phyloP scores from a whole-genome alignment of 2,329 filamentous ascomycete species.

The Fusarium nelsonii region DNA sequence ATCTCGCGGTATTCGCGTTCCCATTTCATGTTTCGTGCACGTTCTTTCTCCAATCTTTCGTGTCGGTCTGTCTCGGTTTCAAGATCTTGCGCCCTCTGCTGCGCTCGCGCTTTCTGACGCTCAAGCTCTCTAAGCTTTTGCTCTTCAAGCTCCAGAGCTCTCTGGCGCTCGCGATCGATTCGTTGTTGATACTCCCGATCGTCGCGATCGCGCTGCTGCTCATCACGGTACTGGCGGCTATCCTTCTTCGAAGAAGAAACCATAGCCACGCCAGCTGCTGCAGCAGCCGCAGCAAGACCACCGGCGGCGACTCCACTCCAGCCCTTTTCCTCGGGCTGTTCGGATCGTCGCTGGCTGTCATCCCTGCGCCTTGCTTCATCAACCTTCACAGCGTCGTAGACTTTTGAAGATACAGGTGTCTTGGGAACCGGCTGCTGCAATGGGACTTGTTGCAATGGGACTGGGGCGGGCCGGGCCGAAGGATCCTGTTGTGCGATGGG shows the following conservation, averaged over 20 bases:
- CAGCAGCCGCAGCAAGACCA: slow-evolving; percentile 63
- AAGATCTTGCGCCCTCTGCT: slow-evolving; percentile 15
- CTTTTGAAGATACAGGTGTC: slow-evolving; percentile 75
- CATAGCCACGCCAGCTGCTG: slow-evolving; percentile 58
- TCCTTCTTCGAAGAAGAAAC: slow-evolving; percentile 46
- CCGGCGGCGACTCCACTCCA: slow-evolving; percentile 61
- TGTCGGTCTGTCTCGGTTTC: slow-evolving; percentile 36
- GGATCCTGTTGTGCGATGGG: slow-evolving; percentile 58
- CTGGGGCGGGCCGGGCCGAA: slow-evolving; percentile 65
- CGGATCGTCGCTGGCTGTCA: slow-evolving; percentile 51
- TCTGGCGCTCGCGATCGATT: slow-evolving; percentile 40
- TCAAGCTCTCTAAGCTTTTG: slow-evolving; percentile 42
- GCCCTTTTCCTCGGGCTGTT: slow-evolving; percentile 55
- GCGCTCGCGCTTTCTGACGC: slow-evolving; percentile 30
- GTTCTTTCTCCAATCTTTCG: slow-evolving; percentile 26
- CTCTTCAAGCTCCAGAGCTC: slow-evolving; percentile 33
- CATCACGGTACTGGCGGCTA: slow-evolving; percentile 28
- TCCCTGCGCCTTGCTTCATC: slow-evolving; percentile 55
- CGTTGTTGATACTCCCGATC: slow-evolving; percentile 33
- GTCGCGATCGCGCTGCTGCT: slow-evolving; percentile 41
- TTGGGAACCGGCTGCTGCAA: slow-evolving; percentile 90
- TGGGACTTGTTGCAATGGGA: slow-evolving; percentile 77
- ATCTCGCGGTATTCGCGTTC: slow-evolving; percentile 48
- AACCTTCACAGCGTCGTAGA: slow-evolving; percentile 69
- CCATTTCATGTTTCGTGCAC: slow-evolving; percentile 36